Evolutionary conservation across 345 rosid genomes (phyloP).

Genomic region (Cardiospermum halicacabum): DNA sequence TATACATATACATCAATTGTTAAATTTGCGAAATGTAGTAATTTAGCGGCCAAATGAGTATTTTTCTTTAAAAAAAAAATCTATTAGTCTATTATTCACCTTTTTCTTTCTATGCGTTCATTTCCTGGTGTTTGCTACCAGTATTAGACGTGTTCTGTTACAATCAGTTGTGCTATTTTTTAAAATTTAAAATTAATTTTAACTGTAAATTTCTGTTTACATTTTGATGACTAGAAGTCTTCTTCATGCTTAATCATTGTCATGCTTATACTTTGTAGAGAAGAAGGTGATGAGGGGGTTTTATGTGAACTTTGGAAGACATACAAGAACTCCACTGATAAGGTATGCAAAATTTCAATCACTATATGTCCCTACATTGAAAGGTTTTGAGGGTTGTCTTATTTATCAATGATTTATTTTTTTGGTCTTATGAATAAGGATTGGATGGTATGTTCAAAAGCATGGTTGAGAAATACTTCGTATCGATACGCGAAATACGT

Average conservation of each 20-base stretch:
- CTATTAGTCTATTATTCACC: too few species aligned
- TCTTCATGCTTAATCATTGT: neutral
- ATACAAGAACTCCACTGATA: conserved; percentile 40
- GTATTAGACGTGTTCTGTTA: neutral
- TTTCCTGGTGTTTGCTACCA: too few species aligned
- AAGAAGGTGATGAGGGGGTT: conserved; percentile 48
- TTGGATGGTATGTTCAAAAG: neutral
- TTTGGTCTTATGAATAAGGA: neutral
- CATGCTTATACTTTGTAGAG: conserved; percentile 27
- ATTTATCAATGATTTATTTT: neutral
- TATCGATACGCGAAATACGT: too few species aligned
- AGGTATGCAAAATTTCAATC: conserved; percentile 34
- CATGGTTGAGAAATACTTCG: too few species aligned
- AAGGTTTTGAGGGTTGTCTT: conserved; percentile 7
- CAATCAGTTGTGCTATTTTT: too few species aligned
- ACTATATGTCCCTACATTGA: neutral
- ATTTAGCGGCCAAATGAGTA: too few species aligned
- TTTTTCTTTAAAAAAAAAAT: too few species aligned
- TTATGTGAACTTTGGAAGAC: conserved; percentile 54
- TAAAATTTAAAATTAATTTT: too few species aligned
- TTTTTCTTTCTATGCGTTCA: too few species aligned
- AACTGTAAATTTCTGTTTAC: too few species aligned
- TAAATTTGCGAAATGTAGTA: too few species aligned
- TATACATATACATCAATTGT: too few species aligned
- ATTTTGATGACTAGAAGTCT: neutral